A percentile compares a stretch with the other conserved stretches of the same genome.
phyloP scores from a whole-genome alignment of 805 yeast genomes.

The Hanseniaspora lachancei region DNA sequence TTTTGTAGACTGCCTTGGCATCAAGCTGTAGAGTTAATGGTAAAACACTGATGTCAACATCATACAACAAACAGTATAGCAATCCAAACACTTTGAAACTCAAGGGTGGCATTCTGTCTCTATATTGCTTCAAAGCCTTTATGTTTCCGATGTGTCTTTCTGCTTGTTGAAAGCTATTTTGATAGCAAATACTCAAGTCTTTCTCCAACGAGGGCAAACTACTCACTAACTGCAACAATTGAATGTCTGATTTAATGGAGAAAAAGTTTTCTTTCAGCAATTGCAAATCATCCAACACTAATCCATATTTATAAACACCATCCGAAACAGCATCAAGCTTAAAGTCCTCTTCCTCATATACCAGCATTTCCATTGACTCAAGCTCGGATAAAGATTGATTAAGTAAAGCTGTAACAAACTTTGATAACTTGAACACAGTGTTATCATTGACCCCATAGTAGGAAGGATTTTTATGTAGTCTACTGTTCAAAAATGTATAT shows the following conservation, averaged over 20 bases:
- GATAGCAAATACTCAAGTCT: background rate
- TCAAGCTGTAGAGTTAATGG: constrained; percentile 7
- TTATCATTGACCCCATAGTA: constrained; percentile 67
- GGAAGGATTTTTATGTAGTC: constrained; percentile 73
- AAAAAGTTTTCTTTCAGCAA: background rate
- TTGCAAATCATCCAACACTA: background rate
- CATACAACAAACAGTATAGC: background rate
- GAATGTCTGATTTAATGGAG: background rate
- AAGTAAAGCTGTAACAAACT: constrained; percentile 68
- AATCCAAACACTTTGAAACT: constrained; percentile 5
- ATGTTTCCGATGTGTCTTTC: background rate
- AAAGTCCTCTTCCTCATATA: constrained; percentile 30
- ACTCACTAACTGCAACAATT: background rate
- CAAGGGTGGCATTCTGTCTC: constrained; percentile 3
- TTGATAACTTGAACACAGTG: constrained; percentile 58
- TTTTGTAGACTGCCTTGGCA: background rate
- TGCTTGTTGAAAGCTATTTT: background rate
- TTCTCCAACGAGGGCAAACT: constrained; percentile 2
- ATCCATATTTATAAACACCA: background rate
- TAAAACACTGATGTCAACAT: background rate
- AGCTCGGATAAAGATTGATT: constrained; percentile 60
- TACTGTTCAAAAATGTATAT: constrained; percentile 65
- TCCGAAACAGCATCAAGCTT: background rate
- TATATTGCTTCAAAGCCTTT: background rate
- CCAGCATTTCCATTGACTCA: constrained; percentile 46